Base-by-base conservation (phyloP, 2,329 filamentous ascomycete genomes). In the Pestalotiopsis sp. region DNA sequence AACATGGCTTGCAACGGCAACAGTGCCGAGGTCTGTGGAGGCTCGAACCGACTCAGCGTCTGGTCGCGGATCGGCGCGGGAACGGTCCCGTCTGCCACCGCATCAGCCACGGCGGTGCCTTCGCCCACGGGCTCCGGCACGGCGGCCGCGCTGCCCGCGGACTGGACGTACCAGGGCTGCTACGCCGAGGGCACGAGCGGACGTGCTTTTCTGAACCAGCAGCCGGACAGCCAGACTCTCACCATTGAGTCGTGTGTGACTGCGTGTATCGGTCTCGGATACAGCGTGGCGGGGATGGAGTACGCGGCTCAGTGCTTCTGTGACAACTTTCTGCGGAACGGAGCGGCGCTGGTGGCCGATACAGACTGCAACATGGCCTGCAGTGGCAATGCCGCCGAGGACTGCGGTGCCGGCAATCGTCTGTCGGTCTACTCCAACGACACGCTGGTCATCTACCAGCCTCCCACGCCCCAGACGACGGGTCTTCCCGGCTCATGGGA, bases 1-100 rank as follows among this genome's bases (percentile, higher is more conserved):
- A 75, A 73, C 68, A 84, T 82, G 80, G 65, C 77, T 49, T 84
- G 83, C 76, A 81, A 80, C 49, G 82, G 81, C 69, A 81, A 84
- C 72, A 73, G 73, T 20, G 79, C 76, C 36, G 82, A 84, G 67
- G 76, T 77, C 69, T 84, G 82, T 68, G 82, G 82, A 52, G 71
- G 70, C 3, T 52, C 69, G 9, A 65, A 63, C 38, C 68, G 69
- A 14, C 41, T 74, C 27, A 71, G 69, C 27, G 70, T 74, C n/a
- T 74, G 71, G 71, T 69, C 68, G 9, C 68, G 62, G 5, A 68
- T 67, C 25, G 68, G 68, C 9, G 59, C 65, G 1, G 66, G 68
- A 9, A 52, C 66, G 4, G 64, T 38, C 31, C 68, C 68, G 7
- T 57, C 58, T 7, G 52, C 66, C 4, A 68, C 66, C 12, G 64